Percentiles rank a stretch among this genome's conserved stretches.
Evolutionary conservation across 2,329 filamentous ascomycete species (phyloP).

Genomic region (Ascochyta lentis): DNA sequence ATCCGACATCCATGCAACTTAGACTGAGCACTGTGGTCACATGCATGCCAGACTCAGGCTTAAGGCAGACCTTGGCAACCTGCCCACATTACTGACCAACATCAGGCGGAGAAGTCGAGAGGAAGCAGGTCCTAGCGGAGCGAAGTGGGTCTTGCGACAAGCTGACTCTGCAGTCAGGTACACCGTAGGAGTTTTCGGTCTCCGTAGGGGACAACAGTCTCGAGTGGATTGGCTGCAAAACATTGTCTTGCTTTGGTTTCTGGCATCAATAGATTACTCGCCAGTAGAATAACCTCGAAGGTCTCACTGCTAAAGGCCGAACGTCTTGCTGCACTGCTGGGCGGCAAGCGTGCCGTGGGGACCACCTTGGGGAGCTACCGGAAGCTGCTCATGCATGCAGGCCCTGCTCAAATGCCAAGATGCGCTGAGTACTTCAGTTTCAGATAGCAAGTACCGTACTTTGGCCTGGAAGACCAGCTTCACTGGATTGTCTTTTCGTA

Average conservation of each 20-base stretch:
- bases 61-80: background rate
- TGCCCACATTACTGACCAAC: background rate
- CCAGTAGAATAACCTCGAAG: background rate
- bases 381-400: background rate
- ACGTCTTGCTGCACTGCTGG: constrained; percentile 1
- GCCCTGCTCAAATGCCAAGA: background rate
- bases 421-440: background rate
- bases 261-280: background rate
- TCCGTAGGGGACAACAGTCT: background rate
- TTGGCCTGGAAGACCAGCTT: background rate
- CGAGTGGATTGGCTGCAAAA: background rate
- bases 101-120: background rate
- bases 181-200: background rate
- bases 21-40: background rate
- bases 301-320: background rate
- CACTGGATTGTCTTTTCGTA: background rate
- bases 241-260: background rate
- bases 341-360: constrained; percentile 9
- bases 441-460: no score
- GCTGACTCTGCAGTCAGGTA: background rate
- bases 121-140: background rate
- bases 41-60: background rate
- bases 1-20: background rate
- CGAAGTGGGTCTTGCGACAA: constrained; percentile 1
- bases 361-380: background rate